Evolutionary conservation across 83 land plant species (phyloP), one percentile per base, ranked within the genome.

Genomic region (Picea abies): DNA sequence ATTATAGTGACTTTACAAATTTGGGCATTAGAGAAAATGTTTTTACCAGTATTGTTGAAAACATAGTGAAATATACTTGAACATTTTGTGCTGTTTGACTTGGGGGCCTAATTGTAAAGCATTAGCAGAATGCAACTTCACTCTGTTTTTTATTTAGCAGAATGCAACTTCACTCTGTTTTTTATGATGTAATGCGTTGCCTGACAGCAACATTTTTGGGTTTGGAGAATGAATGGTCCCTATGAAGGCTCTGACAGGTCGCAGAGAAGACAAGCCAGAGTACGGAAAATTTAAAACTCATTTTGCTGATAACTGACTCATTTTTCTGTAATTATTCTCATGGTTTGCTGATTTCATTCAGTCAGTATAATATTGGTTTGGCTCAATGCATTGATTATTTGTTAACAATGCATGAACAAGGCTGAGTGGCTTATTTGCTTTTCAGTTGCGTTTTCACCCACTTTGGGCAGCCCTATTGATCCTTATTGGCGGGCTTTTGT

Each of bases 401-500:
- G 14, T 67, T 67, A 67, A 67, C 29, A 67, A 20, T 67, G 25
- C 29, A 26, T 67, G n/a, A 32, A 19, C 78, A 75, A 25, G 19
- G 35, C 39, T 80, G 23, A 32, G 15, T 64, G 44, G 23, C 64
- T 80, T 69, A 11, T 68, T 56, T 75, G 44, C 56, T 71, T 64
- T 10, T 7, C 86, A 94, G 95, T 88, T 90, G n/a, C 91, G 95
- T 29, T 92, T 90, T 81, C 94, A 90, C 81, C 98, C 98, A 20
- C 91, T 96, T 29, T 92, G 97, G 98, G 89, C 92, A 80, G 98
- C 98, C 41, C 91, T 96, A 69, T 87, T 93, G 25, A 94, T 96
- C 32, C 88, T 96, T 29, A 81, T 96, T 44, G 97, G 90, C 44
- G 98, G 98, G 25, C 92, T 96, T 7, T 82, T 96, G 68, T 89